These are phyloP conservation scores for Ramularia endophylla DNA, from an alignment of 2,329 filamentous ascomycete genomes.

Conservation along the genomic window DNA sequence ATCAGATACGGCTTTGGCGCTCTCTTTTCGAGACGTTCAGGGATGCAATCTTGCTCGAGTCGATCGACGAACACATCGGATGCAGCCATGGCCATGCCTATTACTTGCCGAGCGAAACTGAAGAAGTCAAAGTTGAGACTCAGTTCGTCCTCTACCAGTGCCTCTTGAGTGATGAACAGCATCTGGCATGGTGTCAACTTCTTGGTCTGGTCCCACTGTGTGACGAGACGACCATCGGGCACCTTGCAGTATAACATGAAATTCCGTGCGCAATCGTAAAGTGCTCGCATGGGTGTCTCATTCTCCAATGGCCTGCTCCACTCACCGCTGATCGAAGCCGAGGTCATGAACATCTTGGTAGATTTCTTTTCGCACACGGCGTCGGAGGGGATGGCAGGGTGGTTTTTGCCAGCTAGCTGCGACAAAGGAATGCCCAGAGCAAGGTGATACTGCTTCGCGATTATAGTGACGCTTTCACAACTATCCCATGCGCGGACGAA, in stretches of 20 bases:
- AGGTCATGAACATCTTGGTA: too few species aligned
- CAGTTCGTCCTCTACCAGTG: neutral
- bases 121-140: conserved; percentile 1
- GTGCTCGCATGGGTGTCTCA: too few species aligned
- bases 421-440: neutral
- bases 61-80: too few species aligned
- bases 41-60: too few species aligned
- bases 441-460: neutral
- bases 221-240: neutral
- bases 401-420: neutral
- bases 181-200: neutral
- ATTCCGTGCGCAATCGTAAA: too few species aligned
- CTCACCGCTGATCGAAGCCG: too few species aligned
- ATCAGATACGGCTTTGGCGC: too few species aligned
- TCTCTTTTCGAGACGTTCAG: too few species aligned
- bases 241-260: too few species aligned
- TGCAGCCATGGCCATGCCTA: too few species aligned
- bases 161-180: conserved; percentile 1
- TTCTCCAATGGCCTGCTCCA: too few species aligned
- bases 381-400: neutral
- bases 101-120: neutral
- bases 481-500: conserved; percentile 1
- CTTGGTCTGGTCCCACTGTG: neutral
- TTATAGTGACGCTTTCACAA: too few species aligned
- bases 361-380: neutral